Base-by-base conservation (phyloP, 2,329 filamentous ascomycete species). In the Aspergillus awamori region DNA sequence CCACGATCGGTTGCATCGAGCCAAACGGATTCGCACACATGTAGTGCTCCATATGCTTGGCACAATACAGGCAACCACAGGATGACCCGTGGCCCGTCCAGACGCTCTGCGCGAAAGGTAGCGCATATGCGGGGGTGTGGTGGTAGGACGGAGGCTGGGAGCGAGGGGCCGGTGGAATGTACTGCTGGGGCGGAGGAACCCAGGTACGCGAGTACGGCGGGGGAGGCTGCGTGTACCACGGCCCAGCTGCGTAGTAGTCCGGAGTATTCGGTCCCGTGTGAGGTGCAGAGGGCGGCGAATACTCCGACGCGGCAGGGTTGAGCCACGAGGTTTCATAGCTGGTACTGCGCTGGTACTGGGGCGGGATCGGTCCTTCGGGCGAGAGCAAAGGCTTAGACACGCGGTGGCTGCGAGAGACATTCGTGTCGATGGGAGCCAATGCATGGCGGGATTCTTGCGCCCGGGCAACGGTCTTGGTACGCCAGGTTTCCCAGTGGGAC, bases 381-480 rank as follows among this genome's bases (percentile, higher is more conserved):
- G 80, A 81, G 70, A 81, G 76, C 11, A 81, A 73, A 5, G 78
- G 76, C 70, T 86, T 85, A 65, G 82, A 78, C 60, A 82, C 69
- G 49, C 79, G 76, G 60, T 81, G 77, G 66, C 80, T 76, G 60
- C 85, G 81, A 64, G 85, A 79, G 59, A 89, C 77, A 65, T 84
- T 87, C 56, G 88, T 90, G 69, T 90, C 86, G 64, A 91, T 84
- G 33, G 87, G 86, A 54, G 84, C 84, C 66, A 89, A 77, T 69
- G 82, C 82, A 63, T 76, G 79, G 68, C 75, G 78, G 66, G 72
- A 78, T 66, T 77, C 81, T 65, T 76, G 81, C 57, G 74, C 76
- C 67, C 79, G 77, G 69, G 82, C 77, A 59, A 76, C 71, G 68
- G 79, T 77, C 74, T 82, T 83, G 61, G 78, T 77, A 67, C 86